These are phyloP conservation scores for Eucalyptus camaldulensis DNA, from an alignment of 345 rosid genomes.

Conservation along the genomic window DNA sequence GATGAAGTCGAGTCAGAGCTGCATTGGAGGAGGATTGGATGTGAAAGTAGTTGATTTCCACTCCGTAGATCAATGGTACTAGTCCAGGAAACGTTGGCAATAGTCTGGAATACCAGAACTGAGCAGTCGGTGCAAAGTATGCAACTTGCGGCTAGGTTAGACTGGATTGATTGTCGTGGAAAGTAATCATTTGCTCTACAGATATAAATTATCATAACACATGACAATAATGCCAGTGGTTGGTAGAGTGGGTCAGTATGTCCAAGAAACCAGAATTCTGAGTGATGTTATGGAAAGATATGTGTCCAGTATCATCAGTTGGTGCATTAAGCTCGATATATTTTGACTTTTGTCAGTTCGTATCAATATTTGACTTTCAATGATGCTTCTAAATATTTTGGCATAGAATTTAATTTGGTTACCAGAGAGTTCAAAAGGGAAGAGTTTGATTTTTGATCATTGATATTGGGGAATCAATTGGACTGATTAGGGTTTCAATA, in stretches of 20 bases:
- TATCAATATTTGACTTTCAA: background rate
- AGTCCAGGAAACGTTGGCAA: background rate
- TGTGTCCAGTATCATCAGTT: background rate
- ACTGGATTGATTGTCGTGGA: background rate
- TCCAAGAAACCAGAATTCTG: background rate
- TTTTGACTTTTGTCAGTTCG: background rate
- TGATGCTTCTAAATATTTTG: background rate
- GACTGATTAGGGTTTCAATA: background rate
- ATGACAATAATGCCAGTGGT: background rate
- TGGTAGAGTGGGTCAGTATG: background rate
- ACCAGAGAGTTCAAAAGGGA: background rate
- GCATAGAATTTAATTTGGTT: background rate
- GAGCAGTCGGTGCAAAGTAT: background rate
- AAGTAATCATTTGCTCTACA: background rate
- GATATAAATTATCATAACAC: background rate
- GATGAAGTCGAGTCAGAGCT: background rate
- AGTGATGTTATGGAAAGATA: background rate
- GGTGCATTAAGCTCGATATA: fast-evolving
- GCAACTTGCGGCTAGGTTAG: background rate
- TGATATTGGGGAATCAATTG: background rate
- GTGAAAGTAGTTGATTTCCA: background rate
- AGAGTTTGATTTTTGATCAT: background rate
- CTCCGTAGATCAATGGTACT: background rate
- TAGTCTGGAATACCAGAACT: background rate
- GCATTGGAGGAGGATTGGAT: background rate